Base-by-base conservation (phyloP, 2,329 filamentous ascomycete species). In the Bertia moriformis region DNA sequence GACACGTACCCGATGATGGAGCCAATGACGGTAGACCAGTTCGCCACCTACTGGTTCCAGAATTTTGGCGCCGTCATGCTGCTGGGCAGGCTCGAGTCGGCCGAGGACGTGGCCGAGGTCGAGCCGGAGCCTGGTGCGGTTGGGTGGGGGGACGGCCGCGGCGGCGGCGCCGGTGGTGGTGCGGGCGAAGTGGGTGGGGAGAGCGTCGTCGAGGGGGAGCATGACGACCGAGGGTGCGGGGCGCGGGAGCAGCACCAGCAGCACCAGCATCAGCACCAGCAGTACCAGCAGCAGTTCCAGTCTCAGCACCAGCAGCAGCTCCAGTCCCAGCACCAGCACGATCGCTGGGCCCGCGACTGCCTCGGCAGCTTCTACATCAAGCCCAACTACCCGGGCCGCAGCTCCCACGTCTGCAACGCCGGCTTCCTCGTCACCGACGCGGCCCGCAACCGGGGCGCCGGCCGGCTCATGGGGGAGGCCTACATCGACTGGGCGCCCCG, bases 291-390 rank as follows among this genome's bases (percentile, higher is more conserved):
- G n/a, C n/a, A n/a, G n/a, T n/a, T n/a, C n/a, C n/a, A n/a, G n/a
- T n/a, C n/a, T n/a, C n/a, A n/a, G n/a, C n/a, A n/a, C n/a, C n/a
- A n/a, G n/a, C n/a, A n/a, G n/a, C n/a, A n/a, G n/a, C n/a, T n/a
- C n/a, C 22, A 27, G 22, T n/a, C 7, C 7, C 14, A 36, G 7
- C 14, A 36, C 14, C 7, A 14, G 7, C 7, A 18, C 32, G 14
- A n/a, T 10, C 7, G 15, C 65, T 93, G 87, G 86, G 72, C 76
- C 46, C 78, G 78, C 51, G 70, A 82, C 50, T 93, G 86, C 50
- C 64, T 94, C 33, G 87, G 87, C 41, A 93, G 84, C 61, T 93
- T 93, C 61, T 93, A 91, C 61, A 83, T 93, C 67, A 88, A 91
- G 62, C 86, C 87, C 37, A 93, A 94, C 59, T 94, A 93, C 56